Evolutionary conservation across 1,284 basidiomycete genomes (phyloP).

Genomic region (Boletus mariae): DNA sequence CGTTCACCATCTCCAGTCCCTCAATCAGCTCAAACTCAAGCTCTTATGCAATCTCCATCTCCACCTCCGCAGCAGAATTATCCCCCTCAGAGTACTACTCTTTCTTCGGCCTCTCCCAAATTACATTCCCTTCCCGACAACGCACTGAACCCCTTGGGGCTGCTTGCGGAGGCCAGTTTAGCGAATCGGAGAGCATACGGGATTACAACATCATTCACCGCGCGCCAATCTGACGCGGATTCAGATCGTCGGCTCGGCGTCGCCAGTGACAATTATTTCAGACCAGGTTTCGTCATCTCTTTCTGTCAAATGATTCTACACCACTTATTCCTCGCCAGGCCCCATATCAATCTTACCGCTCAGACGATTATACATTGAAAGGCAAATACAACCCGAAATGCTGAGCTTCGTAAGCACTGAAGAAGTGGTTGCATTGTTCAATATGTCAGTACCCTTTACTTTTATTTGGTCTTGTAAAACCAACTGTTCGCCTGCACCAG

Average conservation of each 20-base stretch:
- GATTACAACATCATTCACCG: constrained; percentile 37
- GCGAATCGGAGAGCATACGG: constrained; percentile 71
- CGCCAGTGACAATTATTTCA: constrained; percentile 91
- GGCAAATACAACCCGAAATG: constrained; percentile 88
- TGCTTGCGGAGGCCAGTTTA: constrained; percentile 87
- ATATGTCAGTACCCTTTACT: constrained; percentile 62
- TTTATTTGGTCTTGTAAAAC: constrained; percentile 9
- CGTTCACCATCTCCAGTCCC: constrained; percentile 72
- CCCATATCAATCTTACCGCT: constrained; percentile 86
- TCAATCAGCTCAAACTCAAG: constrained; percentile 54
- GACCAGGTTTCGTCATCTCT: constrained; percentile 61
- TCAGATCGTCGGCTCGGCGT: constrained; percentile 66
- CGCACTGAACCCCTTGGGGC: constrained; percentile 82
- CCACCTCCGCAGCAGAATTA: constrained; percentile 40
- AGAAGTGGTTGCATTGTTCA: constrained; percentile 86
- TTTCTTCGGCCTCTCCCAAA: constrained; percentile 53
- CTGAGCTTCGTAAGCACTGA: constrained; percentile 79
- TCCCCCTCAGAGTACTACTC: constrained; percentile 16
- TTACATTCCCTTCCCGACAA: constrained; percentile 90
- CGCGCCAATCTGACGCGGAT: constrained; percentile 33
- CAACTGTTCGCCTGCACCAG: constrained; percentile 36
- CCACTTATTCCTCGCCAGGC: constrained; percentile 35
- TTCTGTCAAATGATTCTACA: not conserved
- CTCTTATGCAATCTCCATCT: constrained; percentile 56
- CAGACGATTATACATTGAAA: constrained; percentile 84